Evolutionary conservation across 495 filamentous ascomycete genomes (phyloP), one percentile per base, ranked within the genome.

Genomic region (Cetradonia linearis): DNA sequence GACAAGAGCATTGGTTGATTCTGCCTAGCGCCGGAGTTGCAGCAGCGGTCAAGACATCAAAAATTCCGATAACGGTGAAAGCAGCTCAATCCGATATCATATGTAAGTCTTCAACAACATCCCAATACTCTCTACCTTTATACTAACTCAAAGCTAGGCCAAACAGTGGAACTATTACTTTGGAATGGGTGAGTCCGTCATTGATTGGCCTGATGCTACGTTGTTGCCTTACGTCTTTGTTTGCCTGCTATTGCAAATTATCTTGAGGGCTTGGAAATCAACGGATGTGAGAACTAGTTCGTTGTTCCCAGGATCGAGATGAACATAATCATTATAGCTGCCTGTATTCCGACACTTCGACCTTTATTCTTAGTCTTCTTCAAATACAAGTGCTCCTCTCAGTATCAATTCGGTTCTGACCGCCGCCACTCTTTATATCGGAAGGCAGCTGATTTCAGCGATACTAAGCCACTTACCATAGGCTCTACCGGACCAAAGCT

Each of bases 341-440:
- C 75, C 31, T 78, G 74, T 63, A 76, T 80, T 53, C 77, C 76
- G 7, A 69, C 77, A 48, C 68, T 79, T 3, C 63, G 71, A 33
- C 78, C 78, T 0, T 55, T 80, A 0, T 62, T 71, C 59, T 72
- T 78, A 33, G 34, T 72, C 7, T 34, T 71, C 10, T 64, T 68
- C 5, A 68, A 69, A 57, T 23, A 59, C 59, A 8, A 49, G 64
- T 18, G 62, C 52, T 10, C n/a, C n/a, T 38, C 36, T 3, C 27
- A 55, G 0, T 55, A 38, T 13, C n/a, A 34, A n/a, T 55, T 36
- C 18, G 18, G 30, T 13, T 27, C 25, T 14, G 37, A 55, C 20
- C 49, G 58, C 16, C 54, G 33, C 7, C 60, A 27, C 16, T 55
- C 53, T 44, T 56, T 44, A 0, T 62, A 62, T 55, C 23, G 36